phyloP scores from a whole-genome alignment of 192 early-diverging fungal species.

The Linnemannia hyalina region DNA sequence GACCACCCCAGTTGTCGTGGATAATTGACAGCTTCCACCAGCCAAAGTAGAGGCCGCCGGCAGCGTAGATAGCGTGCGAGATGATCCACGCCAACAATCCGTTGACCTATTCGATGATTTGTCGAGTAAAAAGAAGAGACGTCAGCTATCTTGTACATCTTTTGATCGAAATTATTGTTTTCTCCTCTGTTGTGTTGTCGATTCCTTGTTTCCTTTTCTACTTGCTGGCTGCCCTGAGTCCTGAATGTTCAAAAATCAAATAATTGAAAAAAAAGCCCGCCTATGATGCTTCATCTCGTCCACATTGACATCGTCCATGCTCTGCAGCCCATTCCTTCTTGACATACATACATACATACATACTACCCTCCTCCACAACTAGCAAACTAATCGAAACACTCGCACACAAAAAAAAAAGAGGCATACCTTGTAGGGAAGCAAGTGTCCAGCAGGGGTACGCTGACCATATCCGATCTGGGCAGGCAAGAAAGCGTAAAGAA shows the following conservation, averaged over 20 bases:
- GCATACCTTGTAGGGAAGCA: slow-evolving; percentile 79
- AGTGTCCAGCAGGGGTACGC: slow-evolving; percentile 80
- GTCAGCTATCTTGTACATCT: background rate
- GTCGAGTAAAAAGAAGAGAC: too few relatives aligned
- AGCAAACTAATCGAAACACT: background rate
- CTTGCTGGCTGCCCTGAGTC: background rate
- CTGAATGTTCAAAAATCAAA: background rate
- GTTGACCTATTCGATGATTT: slow-evolving; percentile 68
- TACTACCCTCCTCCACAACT: background rate
- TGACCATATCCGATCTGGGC: slow-evolving; percentile 82
- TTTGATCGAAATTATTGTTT: too few relatives aligned
- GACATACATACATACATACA: background rate
- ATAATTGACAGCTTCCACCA: slow-evolving; percentile 77
- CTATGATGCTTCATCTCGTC: background rate
- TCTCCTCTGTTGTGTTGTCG: background rate
- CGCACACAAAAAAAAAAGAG: background rate
- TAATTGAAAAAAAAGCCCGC: background rate
- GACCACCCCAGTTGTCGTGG: slow-evolving; percentile 81
- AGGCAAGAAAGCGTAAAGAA: slow-evolving; percentile 75
- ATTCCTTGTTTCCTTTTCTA: background rate
- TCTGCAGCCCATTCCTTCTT: too few relatives aligned
- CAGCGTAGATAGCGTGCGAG: slow-evolving; percentile 75
- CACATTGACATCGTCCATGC: too few relatives aligned
- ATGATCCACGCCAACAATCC: slow-evolving; percentile 81
- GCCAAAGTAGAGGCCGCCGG: slow-evolving; percentile 70